Evolutionary conservation across 164 flowering plant genomes (phyloP).

Genomic region (Vitis riparia): DNA sequence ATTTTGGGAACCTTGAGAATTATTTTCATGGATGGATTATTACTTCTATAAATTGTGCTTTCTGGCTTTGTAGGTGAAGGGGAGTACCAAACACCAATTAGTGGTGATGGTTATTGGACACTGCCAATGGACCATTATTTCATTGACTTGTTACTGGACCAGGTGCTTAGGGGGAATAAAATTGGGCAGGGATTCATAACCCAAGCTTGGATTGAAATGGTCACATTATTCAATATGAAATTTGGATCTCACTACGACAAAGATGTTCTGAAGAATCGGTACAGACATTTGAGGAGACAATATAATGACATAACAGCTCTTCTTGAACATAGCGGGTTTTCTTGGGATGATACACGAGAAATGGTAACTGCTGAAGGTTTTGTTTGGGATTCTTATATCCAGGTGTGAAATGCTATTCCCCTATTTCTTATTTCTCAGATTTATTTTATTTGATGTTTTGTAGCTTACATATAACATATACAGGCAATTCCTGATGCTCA

Average conservation of each 20-base stretch:
- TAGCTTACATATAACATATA: neutral
- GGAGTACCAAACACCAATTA: neutral
- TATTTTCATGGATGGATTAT: too few species aligned
- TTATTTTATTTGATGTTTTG: neutral
- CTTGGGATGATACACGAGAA: constrained; percentile 15
- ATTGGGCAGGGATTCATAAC: neutral
- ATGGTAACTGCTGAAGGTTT: constrained; percentile 18
- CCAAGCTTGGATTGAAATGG: constrained; percentile 2
- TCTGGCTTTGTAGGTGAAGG: neutral
- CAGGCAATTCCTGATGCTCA: constrained; percentile 19
- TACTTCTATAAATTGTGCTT: neutral
- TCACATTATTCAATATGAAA: neutral
- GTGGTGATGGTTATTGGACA: neutral
- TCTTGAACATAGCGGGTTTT: constrained; percentile 19
- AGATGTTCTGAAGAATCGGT: constrained; percentile 1
- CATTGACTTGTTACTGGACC: neutral
- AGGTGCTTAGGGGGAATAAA: constrained; percentile 3
- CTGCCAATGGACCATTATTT: neutral
- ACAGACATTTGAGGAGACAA: constrained; percentile 12
- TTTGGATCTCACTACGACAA: neutral
- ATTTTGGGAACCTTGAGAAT: too few species aligned
- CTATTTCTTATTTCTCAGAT: neutral
- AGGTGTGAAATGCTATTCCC: constrained; percentile 14
- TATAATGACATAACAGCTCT: constrained; percentile 6
- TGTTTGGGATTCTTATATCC: constrained; percentile 20